Conservation (phyloP, 495 filamentous ascomycete species). For the Neurospora hispaniola region DNA sequence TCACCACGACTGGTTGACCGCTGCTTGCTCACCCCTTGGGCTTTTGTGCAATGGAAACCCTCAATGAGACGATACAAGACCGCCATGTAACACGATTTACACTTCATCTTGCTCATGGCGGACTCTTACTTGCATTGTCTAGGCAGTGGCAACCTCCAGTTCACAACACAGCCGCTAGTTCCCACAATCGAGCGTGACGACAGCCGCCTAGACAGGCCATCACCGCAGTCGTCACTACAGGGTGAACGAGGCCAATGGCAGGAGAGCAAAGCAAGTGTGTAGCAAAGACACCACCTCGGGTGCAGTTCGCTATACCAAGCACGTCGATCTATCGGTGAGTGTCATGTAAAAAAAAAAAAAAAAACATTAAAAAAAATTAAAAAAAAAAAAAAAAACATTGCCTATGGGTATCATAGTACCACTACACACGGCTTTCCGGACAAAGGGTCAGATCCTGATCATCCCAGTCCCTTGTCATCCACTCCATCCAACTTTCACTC, state of each 20-base stretch:
- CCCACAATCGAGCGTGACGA: background rate
- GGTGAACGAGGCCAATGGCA: background rate
- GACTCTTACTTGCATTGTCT: background rate
- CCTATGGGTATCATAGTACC: background rate
- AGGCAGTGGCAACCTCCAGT: background rate
- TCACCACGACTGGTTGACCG: background rate
- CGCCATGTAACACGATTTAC: background rate
- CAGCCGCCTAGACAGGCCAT: background rate
- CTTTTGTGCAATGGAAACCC: background rate
- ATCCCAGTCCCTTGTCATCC: background rate
- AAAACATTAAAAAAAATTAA: too few species aligned
- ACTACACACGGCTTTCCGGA: background rate
- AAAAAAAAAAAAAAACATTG: background rate
- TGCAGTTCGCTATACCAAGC: background rate
- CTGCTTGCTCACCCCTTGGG: background rate
- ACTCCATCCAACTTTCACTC: background rate
- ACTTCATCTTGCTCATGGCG: background rate
- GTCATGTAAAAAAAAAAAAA: too few species aligned
- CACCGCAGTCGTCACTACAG: background rate
- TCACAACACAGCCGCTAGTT: background rate
- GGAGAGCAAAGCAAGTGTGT: background rate
- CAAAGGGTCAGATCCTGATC: background rate
- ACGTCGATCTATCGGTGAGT: background rate
- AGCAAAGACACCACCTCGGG: background rate
- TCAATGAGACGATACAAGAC: background rate